These are phyloP conservation scores for Lindgomyces ingoldianus DNA, from an alignment of 495 filamentous ascomycete species.

Conservation along the genomic window DNA sequence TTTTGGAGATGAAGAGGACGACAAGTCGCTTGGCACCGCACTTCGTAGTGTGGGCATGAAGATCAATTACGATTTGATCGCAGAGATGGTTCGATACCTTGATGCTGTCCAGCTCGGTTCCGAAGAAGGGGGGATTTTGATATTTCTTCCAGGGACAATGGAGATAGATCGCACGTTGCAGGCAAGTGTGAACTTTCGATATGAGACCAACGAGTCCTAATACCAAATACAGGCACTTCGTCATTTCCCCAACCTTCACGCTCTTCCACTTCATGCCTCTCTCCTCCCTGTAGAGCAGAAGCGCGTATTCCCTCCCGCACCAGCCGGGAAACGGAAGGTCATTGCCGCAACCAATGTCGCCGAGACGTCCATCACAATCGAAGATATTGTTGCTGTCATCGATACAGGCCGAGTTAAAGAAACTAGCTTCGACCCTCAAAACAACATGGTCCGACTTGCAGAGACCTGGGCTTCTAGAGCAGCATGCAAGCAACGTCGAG, in stretches of 20 bases:
- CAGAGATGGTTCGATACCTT: slow-evolving; percentile 73
- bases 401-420: slow-evolving; percentile 95
- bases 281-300: slow-evolving; percentile 83
- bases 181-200: slow-evolving; percentile 5
- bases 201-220: slow-evolving; percentile 1
- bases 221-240: slow-evolving; percentile 52
- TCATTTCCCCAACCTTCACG: slow-evolving; percentile 68
- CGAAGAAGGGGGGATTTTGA: slow-evolving; percentile 80
- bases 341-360: slow-evolving; percentile 95
- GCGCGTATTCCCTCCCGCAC: slow-evolving; percentile 76
- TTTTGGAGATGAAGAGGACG: slow-evolving; percentile 39
- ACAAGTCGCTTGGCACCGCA: slow-evolving; percentile 57
- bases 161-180: slow-evolving; percentile 85
- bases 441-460: slow-evolving; percentile 90
- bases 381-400: slow-evolving; percentile 94
- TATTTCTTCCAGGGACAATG: slow-evolving; percentile 84
- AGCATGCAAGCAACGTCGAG: slow-evolving; percentile 94
- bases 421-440: slow-evolving; percentile 87
- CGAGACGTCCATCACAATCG: slow-evolving; percentile 97
- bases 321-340: slow-evolving; percentile 81
- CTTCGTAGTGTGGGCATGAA: slow-evolving; percentile 77
- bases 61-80: slow-evolving; percentile 91
- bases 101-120: slow-evolving; percentile 68
- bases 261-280: slow-evolving; percentile 89
- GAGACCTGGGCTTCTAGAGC: slow-evolving; percentile 95